Conservation (phyloP, 129 eudicot species). For the Sambucus nigra region DNA sequence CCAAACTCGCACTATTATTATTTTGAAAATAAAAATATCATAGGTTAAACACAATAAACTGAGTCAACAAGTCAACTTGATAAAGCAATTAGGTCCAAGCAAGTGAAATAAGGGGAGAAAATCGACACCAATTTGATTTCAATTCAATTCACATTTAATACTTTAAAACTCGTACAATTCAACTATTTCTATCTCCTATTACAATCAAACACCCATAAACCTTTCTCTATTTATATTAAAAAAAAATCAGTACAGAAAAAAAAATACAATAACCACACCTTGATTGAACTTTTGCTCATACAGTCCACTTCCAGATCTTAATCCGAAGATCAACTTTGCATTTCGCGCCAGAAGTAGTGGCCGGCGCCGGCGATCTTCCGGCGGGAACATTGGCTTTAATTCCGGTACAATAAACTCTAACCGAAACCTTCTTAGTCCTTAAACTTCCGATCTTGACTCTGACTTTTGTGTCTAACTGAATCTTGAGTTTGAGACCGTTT, state of each 20-base stretch:
- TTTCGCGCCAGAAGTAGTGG: background rate
- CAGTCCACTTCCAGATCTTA: conserved; percentile 34
- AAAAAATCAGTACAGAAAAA: background rate
- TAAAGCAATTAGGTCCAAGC: too few relatives aligned
- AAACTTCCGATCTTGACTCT: conserved; percentile 21
- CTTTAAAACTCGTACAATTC: too few relatives aligned
- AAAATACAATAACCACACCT: conserved; percentile 1
- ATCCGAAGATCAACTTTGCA: conserved; percentile 28
- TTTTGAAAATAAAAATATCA: too few relatives aligned
- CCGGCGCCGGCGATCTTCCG: conserved; percentile 14
- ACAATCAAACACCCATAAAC: background rate
- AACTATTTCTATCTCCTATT: background rate
- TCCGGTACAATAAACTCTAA: conserved; percentile 23
- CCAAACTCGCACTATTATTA: too few relatives aligned
- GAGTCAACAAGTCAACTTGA: too few relatives aligned
- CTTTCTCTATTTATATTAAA: background rate
- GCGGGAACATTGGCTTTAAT: conserved; percentile 11
- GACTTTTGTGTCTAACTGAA: conserved; percentile 24
- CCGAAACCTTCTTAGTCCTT: conserved; percentile 9
- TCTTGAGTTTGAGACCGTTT: conserved; percentile 12
- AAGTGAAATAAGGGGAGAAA: too few relatives aligned
- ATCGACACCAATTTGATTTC: too few relatives aligned
- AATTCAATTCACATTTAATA: too few relatives aligned
- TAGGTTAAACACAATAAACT: too few relatives aligned
- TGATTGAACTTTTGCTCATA: conserved; percentile 4